Base-by-base conservation (phyloP, 2,329 filamentous ascomycete genomes). In the Neoarthrinium moseri region DNA sequence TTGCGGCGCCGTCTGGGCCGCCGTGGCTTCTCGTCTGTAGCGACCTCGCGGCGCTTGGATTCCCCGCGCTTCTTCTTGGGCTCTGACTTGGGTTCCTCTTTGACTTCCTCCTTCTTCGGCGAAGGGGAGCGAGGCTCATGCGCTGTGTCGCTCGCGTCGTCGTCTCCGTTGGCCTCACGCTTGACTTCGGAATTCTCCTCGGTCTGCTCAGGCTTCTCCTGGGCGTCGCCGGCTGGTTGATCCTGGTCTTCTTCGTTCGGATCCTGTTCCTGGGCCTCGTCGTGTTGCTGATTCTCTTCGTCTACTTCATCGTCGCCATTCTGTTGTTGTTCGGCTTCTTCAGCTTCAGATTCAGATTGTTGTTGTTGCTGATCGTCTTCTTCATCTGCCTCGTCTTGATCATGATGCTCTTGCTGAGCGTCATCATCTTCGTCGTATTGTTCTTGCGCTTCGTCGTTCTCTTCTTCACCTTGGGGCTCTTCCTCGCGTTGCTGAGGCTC, bases 101-200 rank as follows among this genome's bases (percentile, higher is more conserved):
- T 59, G 56, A 65, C 59, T 46, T 62, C 53, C 36, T 63, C 71
- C 44, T 76, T 69, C 56, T 72, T 77, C 21, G 62, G 57, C 54
- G 73, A 74, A 37, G 52, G 43, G 44, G 51, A 45, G 45, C 49
- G 44, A 23, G 50, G 46, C 29, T 56, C 47, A 34, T 51, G 47
- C 41, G 44, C 46, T 40, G 49, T 39, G 34, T 48, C 49, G 33
- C n/a, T n/a, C n/a, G 43, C 47, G 20, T 56, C 47, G 20, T 54
- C 52, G 10, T 53, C 47, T 24, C 46, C 45, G 45, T 42, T 32
- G 44, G 22, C 11, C 36, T 20, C 30, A 39, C 21, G n/a, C 36
- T 26, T 12, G 21, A 24, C 38, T 48, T 39, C 33, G 15, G 20
- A 67, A 62, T 52, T 52, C 29, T 46, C 48, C 1, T 51, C 51